These are phyloP conservation scores for Bauhinia variegata DNA, from an alignment of 306 rosid species.

Conservation along the genomic window DNA sequence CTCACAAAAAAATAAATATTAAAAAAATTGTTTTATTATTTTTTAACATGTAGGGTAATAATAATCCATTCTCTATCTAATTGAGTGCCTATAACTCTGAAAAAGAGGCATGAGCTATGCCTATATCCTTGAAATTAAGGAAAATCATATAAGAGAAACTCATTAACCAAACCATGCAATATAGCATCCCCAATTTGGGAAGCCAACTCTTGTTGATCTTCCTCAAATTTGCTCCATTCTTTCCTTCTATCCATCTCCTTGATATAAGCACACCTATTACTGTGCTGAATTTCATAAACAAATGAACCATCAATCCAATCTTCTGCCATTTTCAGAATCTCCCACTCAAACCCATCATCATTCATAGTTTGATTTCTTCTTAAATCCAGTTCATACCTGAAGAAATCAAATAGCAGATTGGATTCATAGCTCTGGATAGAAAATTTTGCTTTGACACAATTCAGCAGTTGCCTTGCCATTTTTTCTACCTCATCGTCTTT, in stretches of 20 bases:
- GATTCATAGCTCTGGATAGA: conserved; percentile 20
- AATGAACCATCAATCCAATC: conserved; percentile 52
- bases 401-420: conserved; percentile 54
- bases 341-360: conserved; percentile 36
- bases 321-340: conserved; percentile 50
- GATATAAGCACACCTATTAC: conserved; percentile 49
- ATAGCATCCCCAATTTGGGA: conserved; percentile 53
- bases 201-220: conserved; percentile 59
- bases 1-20: no score
- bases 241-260: conserved; percentile 58
- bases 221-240: conserved; percentile 52
- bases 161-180: conserved; percentile 51
- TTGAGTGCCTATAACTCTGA: background rate
- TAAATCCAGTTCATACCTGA: conserved; percentile 44
- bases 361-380: conserved; percentile 29
- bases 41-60: background rate
- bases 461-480: conserved; percentile 50
- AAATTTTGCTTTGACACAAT: conserved; percentile 41
- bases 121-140: no score
- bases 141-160: no score
- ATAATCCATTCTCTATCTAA: background rate
- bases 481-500: conserved; percentile 32
- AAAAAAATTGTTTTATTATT: background rate
- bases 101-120: conserved; percentile 1
- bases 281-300: conserved; percentile 39